Conservation (phyloP, 345 rosid species). For the Nephelium lappaceum region DNA sequence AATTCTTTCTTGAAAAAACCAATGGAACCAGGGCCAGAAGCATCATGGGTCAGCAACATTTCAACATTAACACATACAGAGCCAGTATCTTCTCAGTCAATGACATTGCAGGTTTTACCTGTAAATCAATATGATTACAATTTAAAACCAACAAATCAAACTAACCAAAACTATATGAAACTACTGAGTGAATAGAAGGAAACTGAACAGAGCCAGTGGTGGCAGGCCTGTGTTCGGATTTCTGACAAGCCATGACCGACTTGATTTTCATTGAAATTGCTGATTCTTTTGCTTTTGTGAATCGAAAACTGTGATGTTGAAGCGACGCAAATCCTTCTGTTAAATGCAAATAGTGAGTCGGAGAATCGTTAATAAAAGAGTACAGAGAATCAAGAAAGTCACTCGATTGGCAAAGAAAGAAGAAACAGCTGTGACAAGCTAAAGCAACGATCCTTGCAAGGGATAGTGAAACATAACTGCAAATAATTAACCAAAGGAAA, state of each 20-base stretch:
- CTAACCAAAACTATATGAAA: background rate
- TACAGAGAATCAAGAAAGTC: too few species aligned
- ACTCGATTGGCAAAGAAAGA: too few species aligned
- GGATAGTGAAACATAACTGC: too few species aligned
- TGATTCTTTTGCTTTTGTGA: conserved; percentile 53
- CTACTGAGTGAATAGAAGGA: background rate
- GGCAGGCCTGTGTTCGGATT: conserved; percentile 68
- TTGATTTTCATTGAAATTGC: conserved; percentile 60
- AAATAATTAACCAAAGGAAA: too few species aligned
- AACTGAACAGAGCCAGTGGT: conserved; percentile 77
- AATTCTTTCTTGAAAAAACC: conserved; percentile 88
- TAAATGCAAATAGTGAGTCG: background rate
- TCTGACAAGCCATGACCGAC: conserved; percentile 80
- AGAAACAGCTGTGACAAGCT: too few species aligned
- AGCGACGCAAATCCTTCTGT: conserved; percentile 57
- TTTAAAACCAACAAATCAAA: background rate
- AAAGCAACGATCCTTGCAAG: too few species aligned
- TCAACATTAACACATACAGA: conserved; percentile 88
- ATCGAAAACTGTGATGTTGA: conserved; percentile 47
- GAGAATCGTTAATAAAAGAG: too few species aligned
- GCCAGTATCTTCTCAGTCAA: conserved; percentile 97
- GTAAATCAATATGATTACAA: background rate
- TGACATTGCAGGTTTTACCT: conserved; percentile 95
- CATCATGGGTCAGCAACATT: conserved; percentile 95
- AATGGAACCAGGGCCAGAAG: conserved; percentile 91